phyloP scores from a whole-genome alignment of 1,284 basidiomycete genomes.

The Trichosporon ovoides region DNA sequence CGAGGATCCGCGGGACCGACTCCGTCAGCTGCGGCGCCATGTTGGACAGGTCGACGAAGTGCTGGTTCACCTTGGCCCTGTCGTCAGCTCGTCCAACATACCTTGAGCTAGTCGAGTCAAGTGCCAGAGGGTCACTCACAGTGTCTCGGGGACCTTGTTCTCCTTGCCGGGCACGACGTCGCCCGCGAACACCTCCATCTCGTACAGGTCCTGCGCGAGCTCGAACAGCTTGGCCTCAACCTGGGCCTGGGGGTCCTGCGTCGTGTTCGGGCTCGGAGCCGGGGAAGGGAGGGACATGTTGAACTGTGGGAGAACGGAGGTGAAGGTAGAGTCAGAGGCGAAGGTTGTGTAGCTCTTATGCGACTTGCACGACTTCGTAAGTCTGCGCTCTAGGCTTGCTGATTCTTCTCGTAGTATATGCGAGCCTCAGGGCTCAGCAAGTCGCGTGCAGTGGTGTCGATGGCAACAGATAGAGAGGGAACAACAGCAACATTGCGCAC shows the following conservation, averaged over 20 bases:
- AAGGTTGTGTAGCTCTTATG: neutral
- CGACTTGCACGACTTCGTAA: neutral
- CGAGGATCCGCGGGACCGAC: slow-evolving; percentile 35
- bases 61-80: slow-evolving; percentile 34
- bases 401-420: neutral
- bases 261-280: slow-evolving; percentile 26
- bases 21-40: slow-evolving; percentile 33
- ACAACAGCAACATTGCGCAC: neutral
- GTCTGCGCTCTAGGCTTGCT: neutral
- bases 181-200: slow-evolving; percentile 46
- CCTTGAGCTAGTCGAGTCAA: neutral
- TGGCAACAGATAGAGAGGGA: neutral
- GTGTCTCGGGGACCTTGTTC: slow-evolving; percentile 31
- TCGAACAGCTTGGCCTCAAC: slow-evolving; percentile 33
- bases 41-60: slow-evolving; percentile 26
- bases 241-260: slow-evolving; percentile 29
- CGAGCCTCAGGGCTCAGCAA: neutral
- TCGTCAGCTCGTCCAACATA: neutral
- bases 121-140: slow-evolving; percentile 28
- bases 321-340: neutral
- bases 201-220: slow-evolving; percentile 43
- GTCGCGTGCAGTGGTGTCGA: neutral
- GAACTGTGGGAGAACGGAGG: neutral
- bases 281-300: slow-evolving; percentile 31
- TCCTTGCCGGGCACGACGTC: slow-evolving; percentile 38